phyloP scores from a whole-genome alignment of 2,329 filamentous ascomycete genomes.

The Metarhizium robertsii region DNA sequence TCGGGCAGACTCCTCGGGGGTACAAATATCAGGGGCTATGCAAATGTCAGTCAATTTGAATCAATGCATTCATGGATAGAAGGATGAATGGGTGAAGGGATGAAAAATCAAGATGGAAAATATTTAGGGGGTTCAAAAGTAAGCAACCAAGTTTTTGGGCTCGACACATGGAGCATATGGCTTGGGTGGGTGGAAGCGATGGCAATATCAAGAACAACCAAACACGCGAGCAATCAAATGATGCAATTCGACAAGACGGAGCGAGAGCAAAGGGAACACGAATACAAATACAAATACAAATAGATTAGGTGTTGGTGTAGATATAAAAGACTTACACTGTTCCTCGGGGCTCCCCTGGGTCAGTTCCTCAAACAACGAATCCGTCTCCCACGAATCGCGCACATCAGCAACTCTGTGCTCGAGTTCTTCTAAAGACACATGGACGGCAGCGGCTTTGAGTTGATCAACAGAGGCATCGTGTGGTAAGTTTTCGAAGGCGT shows the following conservation, averaged over 20 bases:
- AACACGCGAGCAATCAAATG: no score
- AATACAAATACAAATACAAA: no score
- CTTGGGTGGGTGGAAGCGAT: no score
- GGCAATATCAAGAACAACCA: no score
- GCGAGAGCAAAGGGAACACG: no score
- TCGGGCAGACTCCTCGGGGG: constrained; percentile 56
- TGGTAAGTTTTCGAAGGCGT: constrained; percentile 26
- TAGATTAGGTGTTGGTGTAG: no score
- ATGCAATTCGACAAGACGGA: no score
- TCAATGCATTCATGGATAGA: background rate
- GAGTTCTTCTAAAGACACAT: constrained; percentile 32
- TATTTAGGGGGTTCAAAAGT: no score
- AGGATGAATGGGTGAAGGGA: background rate
- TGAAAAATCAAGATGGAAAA: no score
- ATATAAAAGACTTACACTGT: background rate
- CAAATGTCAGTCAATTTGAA: constrained; percentile 16
- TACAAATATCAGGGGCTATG: constrained; percentile 41
- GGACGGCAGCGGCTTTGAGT: constrained; percentile 25
- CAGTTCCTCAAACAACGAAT: constrained; percentile 54
- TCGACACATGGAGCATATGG: no score
- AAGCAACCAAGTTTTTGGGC: no score
- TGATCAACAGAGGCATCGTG: constrained; percentile 25
- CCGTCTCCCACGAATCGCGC: constrained; percentile 50
- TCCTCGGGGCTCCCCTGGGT: constrained; percentile 45
- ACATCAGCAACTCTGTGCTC: constrained; percentile 43